A percentile compares a stretch with the other conserved stretches of the same genome.
Conservation (phyloP, 768 basidiomycete species). For the Hortiboletus campestris region DNA sequence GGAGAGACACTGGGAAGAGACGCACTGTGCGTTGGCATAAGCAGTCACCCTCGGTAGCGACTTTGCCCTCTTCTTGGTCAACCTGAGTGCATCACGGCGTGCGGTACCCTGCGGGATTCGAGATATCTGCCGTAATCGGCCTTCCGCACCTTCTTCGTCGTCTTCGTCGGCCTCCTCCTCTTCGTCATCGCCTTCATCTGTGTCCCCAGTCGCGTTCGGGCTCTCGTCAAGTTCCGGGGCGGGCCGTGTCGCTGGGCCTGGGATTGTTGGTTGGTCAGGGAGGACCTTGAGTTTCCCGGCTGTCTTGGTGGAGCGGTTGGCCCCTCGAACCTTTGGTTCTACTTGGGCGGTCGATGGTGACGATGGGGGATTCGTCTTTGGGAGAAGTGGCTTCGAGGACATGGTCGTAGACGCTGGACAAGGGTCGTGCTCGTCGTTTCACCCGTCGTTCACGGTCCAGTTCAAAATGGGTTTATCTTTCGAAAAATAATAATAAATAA, state of each 20-base stretch:
- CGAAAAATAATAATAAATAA: constrained; percentile 11
- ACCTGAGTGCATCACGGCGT: constrained; percentile 79
- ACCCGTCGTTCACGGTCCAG: constrained; percentile 6
- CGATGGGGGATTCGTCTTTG: constrained; percentile 26
- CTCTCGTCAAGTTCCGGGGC: constrained; percentile 39
- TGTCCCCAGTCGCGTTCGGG: constrained; percentile 52
- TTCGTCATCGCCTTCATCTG: constrained; percentile 69
- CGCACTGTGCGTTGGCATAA: constrained; percentile 88
- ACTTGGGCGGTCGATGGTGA: constrained; percentile 7
- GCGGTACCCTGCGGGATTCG: constrained; percentile 94
- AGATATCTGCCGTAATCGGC: constrained; percentile 65
- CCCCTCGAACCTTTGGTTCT: constrained; percentile 63
- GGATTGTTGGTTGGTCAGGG: constrained; percentile 74
- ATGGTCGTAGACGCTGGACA: constrained; percentile 14
- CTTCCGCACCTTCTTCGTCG: constrained; percentile 58
- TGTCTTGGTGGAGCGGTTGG: constrained; percentile 77
- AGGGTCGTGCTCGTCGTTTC: constrained; percentile 15
- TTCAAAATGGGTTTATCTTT: constrained; percentile 11
- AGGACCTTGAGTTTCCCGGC: constrained; percentile 86
- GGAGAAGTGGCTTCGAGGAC: constrained; percentile 32
- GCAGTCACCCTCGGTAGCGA: constrained; percentile 91
- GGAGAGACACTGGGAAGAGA: not conserved
- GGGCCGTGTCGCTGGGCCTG: constrained; percentile 30
- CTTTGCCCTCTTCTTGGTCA: constrained; percentile 96
- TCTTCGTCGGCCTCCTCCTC: constrained; percentile 52